Evolutionary conservation across 495 filamentous ascomycete genomes (phyloP).

Genomic region (Alectoria sarmentosa): DNA sequence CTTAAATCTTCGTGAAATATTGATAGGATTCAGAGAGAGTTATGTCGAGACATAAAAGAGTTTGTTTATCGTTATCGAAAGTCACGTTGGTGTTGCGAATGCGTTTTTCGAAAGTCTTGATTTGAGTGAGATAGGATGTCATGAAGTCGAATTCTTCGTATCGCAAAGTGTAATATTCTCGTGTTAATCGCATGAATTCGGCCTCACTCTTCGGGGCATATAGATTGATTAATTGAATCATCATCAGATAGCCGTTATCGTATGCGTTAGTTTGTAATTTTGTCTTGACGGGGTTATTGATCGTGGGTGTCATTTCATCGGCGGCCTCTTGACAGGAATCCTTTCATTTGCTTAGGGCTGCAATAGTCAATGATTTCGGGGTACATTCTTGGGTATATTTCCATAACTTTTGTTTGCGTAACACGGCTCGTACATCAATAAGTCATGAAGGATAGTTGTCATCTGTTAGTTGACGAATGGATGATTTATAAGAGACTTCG

Average conservation of each 20-base stretch:
- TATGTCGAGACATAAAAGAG: too few species aligned
- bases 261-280: not conserved
- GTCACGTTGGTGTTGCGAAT: not conserved
- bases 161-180: not conserved
- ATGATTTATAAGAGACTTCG: not conserved
- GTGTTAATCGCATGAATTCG: not conserved
- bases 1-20: not conserved
- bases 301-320: not conserved
- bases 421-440: not conserved
- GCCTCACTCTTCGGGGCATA: not conserved
- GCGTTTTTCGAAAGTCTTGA: not conserved
- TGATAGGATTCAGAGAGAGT: too few species aligned
- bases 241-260: not conserved
- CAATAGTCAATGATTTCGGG: not conserved
- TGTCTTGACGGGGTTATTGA: not conserved
- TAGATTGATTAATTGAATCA: not conserved
- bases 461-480: not conserved
- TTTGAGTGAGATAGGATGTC: not conserved
- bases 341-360: not conserved
- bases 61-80: too few species aligned
- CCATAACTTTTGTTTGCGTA: not conserved
- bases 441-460: not conserved
- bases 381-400: not conserved
- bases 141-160: not conserved
- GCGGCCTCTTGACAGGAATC: not conserved